Evolutionary conservation across 768 basidiomycete species (phyloP).

Genomic region (Trametes cubensis): DNA sequence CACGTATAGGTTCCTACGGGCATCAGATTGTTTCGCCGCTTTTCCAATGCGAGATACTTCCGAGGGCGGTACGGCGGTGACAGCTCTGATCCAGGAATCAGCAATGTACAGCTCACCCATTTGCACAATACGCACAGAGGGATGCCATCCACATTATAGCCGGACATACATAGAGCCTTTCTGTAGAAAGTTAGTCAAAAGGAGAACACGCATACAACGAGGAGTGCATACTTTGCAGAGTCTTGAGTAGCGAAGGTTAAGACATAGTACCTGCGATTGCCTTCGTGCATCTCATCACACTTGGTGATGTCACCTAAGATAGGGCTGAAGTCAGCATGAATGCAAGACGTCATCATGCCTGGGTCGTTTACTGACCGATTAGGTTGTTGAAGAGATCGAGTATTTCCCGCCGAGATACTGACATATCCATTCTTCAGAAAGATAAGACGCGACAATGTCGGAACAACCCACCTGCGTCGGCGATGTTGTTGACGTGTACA

Average conservation of each 20-base stretch:
- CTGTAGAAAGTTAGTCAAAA: slow-evolving; percentile 36
- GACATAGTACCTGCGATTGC: slow-evolving; percentile 45
- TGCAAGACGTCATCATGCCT: background rate
- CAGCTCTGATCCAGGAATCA: slow-evolving; percentile 18
- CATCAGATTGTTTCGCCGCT: slow-evolving; percentile 42
- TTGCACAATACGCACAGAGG: slow-evolving; percentile 49
- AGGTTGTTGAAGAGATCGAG: slow-evolving; percentile 58
- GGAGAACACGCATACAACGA: slow-evolving; percentile 13
- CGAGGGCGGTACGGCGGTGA: slow-evolving; percentile 25
- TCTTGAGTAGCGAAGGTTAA: slow-evolving; percentile 58
- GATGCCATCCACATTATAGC: slow-evolving; percentile 57
- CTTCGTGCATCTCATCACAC: slow-evolving; percentile 28
- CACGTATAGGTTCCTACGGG: slow-evolving; percentile 80
- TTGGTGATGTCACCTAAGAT: slow-evolving; percentile 53
- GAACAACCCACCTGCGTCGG: slow-evolving; percentile 35
- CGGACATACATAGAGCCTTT: slow-evolving; percentile 69
- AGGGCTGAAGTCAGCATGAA: slow-evolving; percentile 2
- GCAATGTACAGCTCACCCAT: background rate
- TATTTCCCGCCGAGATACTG: slow-evolving; percentile 49
- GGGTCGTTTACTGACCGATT: slow-evolving; percentile 48
- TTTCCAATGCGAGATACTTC: slow-evolving; percentile 27
- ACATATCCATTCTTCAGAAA: background rate
- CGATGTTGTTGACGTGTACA: slow-evolving; percentile 49
- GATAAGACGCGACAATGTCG: background rate
- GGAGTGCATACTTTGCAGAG: slow-evolving; percentile 49